Percentiles rank a stretch among this genome's conserved stretches.
Evolutionary conservation across 768 basidiomycete genomes (phyloP).

Genomic region (Hydnum rufescens): DNA sequence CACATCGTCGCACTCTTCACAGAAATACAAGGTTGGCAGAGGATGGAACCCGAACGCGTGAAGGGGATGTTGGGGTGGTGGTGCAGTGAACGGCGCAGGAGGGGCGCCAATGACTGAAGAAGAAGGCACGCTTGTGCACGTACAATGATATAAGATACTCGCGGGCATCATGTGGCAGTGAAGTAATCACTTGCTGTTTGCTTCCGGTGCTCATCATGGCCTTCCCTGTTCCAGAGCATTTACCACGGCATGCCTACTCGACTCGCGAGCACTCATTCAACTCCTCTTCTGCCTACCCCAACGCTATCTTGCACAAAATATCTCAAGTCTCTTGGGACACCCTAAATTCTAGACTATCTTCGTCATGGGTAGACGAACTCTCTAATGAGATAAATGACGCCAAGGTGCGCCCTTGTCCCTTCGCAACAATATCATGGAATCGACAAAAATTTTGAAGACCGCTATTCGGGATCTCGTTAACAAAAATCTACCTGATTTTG

Average conservation of each 20-base stretch:
- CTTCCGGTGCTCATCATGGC: constrained; percentile 29
- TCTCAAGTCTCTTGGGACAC: not conserved
- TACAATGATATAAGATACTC: constrained; percentile 19
- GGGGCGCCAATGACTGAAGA: constrained; percentile 7
- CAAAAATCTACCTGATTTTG: constrained; percentile 39
- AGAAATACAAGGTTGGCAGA: constrained; percentile 78
- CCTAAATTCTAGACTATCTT: not conserved
- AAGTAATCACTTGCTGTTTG: not conserved
- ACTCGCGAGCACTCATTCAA: constrained; percentile 22
- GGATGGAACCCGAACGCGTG: constrained; percentile 69
- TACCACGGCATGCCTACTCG: constrained; percentile 39
- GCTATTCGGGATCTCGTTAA: not conserved
- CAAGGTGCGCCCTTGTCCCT: not conserved
- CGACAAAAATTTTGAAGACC: not conserved
- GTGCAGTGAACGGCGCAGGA: constrained; percentile 31
- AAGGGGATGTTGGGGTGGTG: constrained; percentile 55
- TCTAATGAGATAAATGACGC: not conserved
- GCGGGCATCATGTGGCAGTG: not conserved
- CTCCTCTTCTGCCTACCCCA: not conserved
- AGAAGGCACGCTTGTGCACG: constrained; percentile 8
- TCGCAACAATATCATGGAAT: not conserved
- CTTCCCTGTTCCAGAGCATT: constrained; percentile 50
- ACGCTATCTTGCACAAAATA: not conserved
- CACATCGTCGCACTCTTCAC: constrained; percentile 94
- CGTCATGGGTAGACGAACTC: not conserved